Percentiles rank a stretch among this genome's conserved stretches.
Conservation (phyloP, 1,139 yeast genomes). For the Ogataea hybrid region DNA sequence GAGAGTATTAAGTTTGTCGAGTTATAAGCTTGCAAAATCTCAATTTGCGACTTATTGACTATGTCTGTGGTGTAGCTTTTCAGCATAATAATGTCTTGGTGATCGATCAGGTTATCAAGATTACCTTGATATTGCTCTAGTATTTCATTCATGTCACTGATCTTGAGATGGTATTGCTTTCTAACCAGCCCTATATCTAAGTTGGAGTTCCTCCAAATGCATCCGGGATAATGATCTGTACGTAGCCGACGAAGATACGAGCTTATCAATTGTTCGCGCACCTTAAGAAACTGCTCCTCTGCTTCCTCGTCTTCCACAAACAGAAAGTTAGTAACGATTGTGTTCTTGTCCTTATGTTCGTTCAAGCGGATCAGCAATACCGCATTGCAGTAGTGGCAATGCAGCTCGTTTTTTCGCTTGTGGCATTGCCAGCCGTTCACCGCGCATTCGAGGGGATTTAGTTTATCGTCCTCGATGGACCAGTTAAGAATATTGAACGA, state of each 20-base stretch:
- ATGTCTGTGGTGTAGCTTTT: constrained; percentile 9
- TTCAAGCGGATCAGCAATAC: constrained; percentile 21
- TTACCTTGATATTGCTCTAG: constrained; percentile 19
- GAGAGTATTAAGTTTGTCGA: constrained; percentile 8
- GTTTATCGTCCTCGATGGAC: constrained; percentile 25
- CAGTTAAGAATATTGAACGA: constrained; percentile 33
- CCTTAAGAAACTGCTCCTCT: constrained; percentile 12
- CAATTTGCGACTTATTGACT: not conserved
- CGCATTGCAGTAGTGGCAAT: constrained; percentile 31
- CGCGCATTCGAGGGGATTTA: constrained; percentile 32
- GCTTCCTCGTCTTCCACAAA: constrained; percentile 23
- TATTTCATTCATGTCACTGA: constrained; percentile 27
- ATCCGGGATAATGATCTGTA: constrained; percentile 30
- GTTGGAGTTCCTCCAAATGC: constrained; percentile 23
- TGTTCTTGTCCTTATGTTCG: constrained; percentile 4
- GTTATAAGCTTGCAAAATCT: constrained; percentile 10
- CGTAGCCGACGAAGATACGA: constrained; percentile 26
- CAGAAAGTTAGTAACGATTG: constrained; percentile 16
- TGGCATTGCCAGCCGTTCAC: constrained; percentile 32
- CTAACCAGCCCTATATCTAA: constrained; percentile 18
- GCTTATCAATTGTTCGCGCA: constrained; percentile 20
- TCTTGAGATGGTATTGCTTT: constrained; percentile 25
- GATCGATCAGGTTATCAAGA: constrained; percentile 15
- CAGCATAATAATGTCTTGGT: constrained; percentile 16
- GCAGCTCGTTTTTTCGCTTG: constrained; percentile 30